Evolutionary conservation across 768 basidiomycete genomes (phyloP).

Genomic region (Agrocybe pediades): DNA sequence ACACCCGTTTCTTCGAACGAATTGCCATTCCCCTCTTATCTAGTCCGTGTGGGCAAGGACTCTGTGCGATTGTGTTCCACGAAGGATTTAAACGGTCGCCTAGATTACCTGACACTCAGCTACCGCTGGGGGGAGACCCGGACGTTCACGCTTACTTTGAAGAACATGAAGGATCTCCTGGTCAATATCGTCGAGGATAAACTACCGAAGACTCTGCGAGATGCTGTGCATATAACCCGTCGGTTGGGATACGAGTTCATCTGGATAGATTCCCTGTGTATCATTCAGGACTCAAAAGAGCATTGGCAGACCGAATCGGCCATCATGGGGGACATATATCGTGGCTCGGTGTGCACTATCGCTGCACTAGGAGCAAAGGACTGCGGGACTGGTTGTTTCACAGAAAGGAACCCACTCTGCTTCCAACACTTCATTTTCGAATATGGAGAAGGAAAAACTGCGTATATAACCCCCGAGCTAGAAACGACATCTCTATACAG

Average conservation of each 20-base stretch:
- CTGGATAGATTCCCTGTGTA: conserved; percentile 14
- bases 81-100: neutral
- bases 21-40: conserved; percentile 7
- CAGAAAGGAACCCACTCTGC: conserved; percentile 10
- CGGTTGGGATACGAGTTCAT: conserved; percentile 8
- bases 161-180: neutral
- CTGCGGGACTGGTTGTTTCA: conserved; percentile 11
- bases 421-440: conserved; percentile 9
- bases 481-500: neutral
- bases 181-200: neutral
- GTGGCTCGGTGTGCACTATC: conserved; percentile 10
- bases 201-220: conserved; percentile 10
- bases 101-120: conserved; percentile 8
- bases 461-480: neutral
- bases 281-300: conserved; percentile 11
- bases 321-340: conserved; percentile 14
- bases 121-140: conserved; percentile 12
- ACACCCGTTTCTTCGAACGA: conserved; percentile 1
- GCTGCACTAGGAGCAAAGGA: conserved; percentile 12
- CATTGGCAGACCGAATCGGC: conserved; percentile 11
- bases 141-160: conserved; percentile 2
- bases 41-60: neutral
- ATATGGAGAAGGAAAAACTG: neutral
- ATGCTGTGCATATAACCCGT: conserved; percentile 7
- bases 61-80: neutral